Evolutionary conservation across 192 early-diverging fungal species (phyloP).

Genomic region (Coemansia sp.): DNA sequence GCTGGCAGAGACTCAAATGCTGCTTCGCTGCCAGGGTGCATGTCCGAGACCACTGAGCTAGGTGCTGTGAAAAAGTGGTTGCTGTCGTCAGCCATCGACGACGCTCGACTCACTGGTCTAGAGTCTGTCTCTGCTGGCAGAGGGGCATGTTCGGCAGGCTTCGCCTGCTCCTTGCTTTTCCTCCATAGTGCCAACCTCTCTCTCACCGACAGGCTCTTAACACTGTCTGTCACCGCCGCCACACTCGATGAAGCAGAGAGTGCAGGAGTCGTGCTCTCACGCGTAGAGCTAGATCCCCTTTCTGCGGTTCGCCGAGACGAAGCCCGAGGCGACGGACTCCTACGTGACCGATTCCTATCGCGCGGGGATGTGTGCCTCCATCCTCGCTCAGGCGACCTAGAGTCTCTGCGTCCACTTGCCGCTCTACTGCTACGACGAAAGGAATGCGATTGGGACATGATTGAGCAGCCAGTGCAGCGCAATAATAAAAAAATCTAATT

Average conservation of each 20-base stretch:
- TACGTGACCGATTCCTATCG: not conserved
- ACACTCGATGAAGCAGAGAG: constrained; percentile 24
- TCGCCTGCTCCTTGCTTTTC: constrained; percentile 59
- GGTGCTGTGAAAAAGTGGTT: constrained; percentile 43
- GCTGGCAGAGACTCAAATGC: constrained; percentile 21
- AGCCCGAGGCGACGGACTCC: not conserved
- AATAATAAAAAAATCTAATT: not conserved
- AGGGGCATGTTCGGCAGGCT: not conserved
- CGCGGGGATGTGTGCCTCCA: not conserved
- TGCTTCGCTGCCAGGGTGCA: constrained; percentile 11
- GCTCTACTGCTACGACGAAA: constrained; percentile 37
- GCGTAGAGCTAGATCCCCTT: not conserved
- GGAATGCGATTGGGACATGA: constrained; percentile 40
- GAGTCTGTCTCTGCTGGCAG: constrained; percentile 3
- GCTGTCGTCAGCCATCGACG: constrained; percentile 24
- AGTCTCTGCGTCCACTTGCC: constrained; percentile 14
- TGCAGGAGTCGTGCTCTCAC: constrained; percentile 8
- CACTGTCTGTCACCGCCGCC: constrained; percentile 54
- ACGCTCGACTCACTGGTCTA: constrained; percentile 13
- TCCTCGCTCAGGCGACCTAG: constrained; percentile 24
- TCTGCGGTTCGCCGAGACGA: not conserved
- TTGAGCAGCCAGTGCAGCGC: constrained; percentile 3
- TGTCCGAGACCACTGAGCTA: constrained; percentile 15
- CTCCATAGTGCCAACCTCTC: constrained; percentile 84
- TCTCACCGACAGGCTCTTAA: constrained; percentile 68